Percentiles rank a stretch among this genome's conserved stretches.
Conservation (phyloP, 1,284 basidiomycete species). For the Stereum hirsutum region DNA sequence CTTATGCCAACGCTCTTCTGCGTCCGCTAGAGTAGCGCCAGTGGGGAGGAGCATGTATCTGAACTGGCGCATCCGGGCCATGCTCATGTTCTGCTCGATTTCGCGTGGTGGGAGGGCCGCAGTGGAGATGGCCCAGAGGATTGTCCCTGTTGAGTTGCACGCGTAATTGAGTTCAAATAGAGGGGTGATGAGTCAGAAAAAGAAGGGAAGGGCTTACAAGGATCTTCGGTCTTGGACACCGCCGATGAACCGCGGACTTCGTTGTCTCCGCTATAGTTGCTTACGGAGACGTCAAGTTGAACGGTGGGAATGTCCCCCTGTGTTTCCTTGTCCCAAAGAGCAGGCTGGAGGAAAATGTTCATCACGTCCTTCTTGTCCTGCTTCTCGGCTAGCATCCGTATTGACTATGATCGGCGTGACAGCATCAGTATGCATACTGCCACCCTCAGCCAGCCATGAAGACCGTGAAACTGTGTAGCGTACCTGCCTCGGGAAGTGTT, state of each 20-base stretch:
- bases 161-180: background rate
- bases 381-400: slow-evolving; percentile 55
- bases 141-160: slow-evolving; percentile 34
- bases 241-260: slow-evolving; percentile 24
- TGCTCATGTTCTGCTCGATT: slow-evolving; percentile 24
- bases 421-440: background rate
- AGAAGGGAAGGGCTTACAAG: slow-evolving; percentile 11
- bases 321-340: slow-evolving; percentile 30
- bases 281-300: slow-evolving; percentile 29
- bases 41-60: slow-evolving; percentile 36
- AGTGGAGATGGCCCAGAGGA: slow-evolving; percentile 39
- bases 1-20: slow-evolving; percentile 36
- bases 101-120: slow-evolving; percentile 21
- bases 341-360: slow-evolving; percentile 61
- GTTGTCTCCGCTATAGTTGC: slow-evolving; percentile 24
- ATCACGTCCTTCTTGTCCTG: slow-evolving; percentile 31
- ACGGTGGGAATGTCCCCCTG: slow-evolving; percentile 26
- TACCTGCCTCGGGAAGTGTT: slow-evolving; percentile 62
- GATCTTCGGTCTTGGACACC: slow-evolving; percentile 19
- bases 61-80: slow-evolving; percentile 30
- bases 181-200: background rate
- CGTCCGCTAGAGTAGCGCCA: slow-evolving; percentile 32
- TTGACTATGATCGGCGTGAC: slow-evolving; percentile 27
- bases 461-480: too few relatives aligned
- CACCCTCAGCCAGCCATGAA: too few relatives aligned